These are phyloP conservation scores for Ocimum tenuiflorum DNA, from an alignment of 257 asterid genomes.

Conservation along the genomic window DNA sequence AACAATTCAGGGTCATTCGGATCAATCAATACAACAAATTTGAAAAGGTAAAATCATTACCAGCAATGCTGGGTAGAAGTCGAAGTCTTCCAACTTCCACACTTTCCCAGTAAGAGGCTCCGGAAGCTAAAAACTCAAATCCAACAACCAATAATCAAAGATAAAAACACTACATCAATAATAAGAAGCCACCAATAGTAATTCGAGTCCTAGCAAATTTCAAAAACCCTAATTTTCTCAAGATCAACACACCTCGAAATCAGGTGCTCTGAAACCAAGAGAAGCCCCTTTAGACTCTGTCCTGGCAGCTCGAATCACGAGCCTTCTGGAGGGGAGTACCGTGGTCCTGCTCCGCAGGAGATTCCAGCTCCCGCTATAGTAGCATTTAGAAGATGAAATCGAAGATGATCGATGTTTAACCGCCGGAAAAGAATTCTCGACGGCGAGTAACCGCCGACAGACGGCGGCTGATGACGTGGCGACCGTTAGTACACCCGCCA, in stretches of 20 bases:
- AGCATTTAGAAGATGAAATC: slow-evolving; percentile 27
- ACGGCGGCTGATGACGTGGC: slow-evolving; percentile 30
- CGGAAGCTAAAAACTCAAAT: slow-evolving; percentile 43
- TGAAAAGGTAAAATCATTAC: slow-evolving; percentile 34
- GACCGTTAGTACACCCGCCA: slow-evolving; percentile 55
- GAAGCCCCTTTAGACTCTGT: slow-evolving; percentile 58
- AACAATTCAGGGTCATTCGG: too few species aligned
- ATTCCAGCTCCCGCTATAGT: slow-evolving; percentile 32
- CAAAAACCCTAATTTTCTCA: not conserved
- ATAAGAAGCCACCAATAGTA: not conserved
- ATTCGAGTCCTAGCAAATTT: not conserved
- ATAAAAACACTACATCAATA: not conserved
- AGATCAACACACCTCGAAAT: slow-evolving; percentile 53
- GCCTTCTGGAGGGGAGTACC: slow-evolving; percentile 35
- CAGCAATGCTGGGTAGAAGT: slow-evolving; percentile 74
- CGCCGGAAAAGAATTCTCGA: slow-evolving; percentile 18
- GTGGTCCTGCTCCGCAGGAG: slow-evolving; percentile 25
- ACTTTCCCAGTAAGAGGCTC: slow-evolving; percentile 85
- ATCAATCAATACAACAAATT: too few species aligned
- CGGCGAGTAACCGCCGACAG: slow-evolving; percentile 18
- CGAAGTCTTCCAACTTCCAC: slow-evolving; percentile 77
- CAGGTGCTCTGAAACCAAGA: slow-evolving; percentile 78
- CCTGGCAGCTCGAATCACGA: slow-evolving; percentile 72
- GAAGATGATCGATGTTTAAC: slow-evolving; percentile 9
- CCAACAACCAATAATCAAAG: not conserved